A percentile compares a stretch with the other conserved stretches of the same genome.
Evolutionary conservation across 2,329 filamentous ascomycete genomes (phyloP).

Genomic region (Calonectria hawksworthii): DNA sequence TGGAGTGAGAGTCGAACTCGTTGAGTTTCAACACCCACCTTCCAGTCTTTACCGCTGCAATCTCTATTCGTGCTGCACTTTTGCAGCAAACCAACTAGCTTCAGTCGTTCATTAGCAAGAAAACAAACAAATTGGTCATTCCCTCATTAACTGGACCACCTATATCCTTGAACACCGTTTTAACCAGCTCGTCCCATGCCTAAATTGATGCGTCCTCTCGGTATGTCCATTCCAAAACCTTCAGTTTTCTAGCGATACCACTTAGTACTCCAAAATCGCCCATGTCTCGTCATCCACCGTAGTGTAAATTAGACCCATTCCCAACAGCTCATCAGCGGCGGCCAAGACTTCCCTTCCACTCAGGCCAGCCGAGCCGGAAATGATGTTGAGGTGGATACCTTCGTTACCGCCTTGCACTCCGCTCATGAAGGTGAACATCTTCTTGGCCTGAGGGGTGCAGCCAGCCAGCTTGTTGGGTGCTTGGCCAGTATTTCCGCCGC

Average conservation of each 20-base stretch:
- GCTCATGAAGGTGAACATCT: conserved; percentile 79
- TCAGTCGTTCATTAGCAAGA: conserved; percentile 45
- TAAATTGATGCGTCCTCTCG: neutral
- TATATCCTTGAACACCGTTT: conserved; percentile 45
- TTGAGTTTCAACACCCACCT: conserved; percentile 13
- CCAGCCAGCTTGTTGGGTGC: conserved; percentile 57
- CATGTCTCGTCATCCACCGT: conserved; percentile 95
- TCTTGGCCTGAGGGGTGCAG: conserved; percentile 72
- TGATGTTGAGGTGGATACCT: conserved; percentile 84
- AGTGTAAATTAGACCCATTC: conserved; percentile 83
- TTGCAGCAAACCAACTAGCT: conserved; percentile 36
- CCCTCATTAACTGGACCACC: conserved; percentile 41
- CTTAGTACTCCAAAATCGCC: conserved; percentile 81
- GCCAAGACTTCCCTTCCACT: conserved; percentile 78
- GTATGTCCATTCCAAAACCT: neutral
- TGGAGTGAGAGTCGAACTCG: conserved; percentile 11
- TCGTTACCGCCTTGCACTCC: conserved; percentile 81
- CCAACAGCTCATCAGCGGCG: conserved; percentile 85
- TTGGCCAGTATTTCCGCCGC: conserved; percentile 54
- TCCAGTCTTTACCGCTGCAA: conserved; percentile 39
- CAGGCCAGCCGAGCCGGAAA: conserved; percentile 77
- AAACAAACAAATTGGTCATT: conserved; percentile 43
- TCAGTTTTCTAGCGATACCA: neutral
- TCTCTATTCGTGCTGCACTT: conserved; percentile 26
- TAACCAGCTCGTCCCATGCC: conserved; percentile 37